Base-by-base conservation (phyloP, 2,329 filamentous ascomycete species). In the Trichoderma pleuroti region DNA sequence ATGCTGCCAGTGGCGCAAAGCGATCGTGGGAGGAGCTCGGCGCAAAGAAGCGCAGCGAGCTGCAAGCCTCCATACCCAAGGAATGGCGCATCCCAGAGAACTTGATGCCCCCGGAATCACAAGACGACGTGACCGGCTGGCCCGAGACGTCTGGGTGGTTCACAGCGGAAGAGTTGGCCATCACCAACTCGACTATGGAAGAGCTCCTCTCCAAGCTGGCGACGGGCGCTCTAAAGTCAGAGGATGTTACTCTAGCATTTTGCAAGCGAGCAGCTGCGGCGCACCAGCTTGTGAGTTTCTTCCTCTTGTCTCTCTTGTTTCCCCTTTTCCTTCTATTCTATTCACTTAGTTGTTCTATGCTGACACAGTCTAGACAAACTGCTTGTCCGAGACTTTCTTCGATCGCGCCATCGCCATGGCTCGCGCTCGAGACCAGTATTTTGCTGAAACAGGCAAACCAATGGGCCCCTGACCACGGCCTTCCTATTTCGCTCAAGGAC, bases 401-500 rank as follows among this genome's bases (percentile, higher is more conserved):
- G 81, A 85, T 21, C 81, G 83, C 24, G 88, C 86, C 5, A 75
- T 90, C 3, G 71, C 77, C 2, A 83, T 80, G 2, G 88, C 88
- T 0, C 77, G 77, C 42, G 74, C 79, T 3, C 79, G 86, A 1
- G 89, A 91, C 74, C 80, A 81, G n/a, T 78, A 88, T 71, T 73
- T 87, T 1, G 78, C 80, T n/a, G 74, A 75, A 36, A 85, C 84
- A 1, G 83, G 85, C 11, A 79, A 85, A 46, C 79, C 82, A 0
- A 26, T 83, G 0, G 91, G 91, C 0, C 90, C 91, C 2, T 83
- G 93, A 1, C 91, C 91, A 93, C 77, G 91, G 77, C 71, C 82
- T 91, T 1, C 89, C 89, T 3, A 79, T 91, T 34, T 89, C 89
- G 0, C 84, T 93, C 60, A 93, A 93, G 76, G 91, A 93, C 80